Percentiles rank a stretch among this genome's conserved stretches.
Evolutionary conservation across 768 basidiomycete species (phyloP).

Genomic region (Cystofilobasidium macerans): DNA sequence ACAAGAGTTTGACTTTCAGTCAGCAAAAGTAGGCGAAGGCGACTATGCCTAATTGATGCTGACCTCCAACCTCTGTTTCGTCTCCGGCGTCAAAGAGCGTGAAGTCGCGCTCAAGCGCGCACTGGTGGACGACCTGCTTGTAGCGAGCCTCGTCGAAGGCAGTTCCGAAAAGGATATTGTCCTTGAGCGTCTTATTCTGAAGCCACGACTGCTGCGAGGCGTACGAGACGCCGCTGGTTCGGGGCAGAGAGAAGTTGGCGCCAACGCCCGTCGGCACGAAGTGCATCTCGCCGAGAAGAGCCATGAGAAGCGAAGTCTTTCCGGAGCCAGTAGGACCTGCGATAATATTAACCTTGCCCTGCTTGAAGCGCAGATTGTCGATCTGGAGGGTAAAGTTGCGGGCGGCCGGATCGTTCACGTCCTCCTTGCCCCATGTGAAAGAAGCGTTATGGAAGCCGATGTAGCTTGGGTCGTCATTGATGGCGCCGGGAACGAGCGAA

Average conservation of each 20-base stretch:
- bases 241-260: constrained; percentile 60
- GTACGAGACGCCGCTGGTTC: constrained; percentile 59
- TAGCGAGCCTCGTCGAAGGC: constrained; percentile 22
- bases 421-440: constrained; percentile 33
- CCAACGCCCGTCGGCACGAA: constrained; percentile 28
- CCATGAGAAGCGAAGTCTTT: constrained; percentile 36
- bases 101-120: constrained; percentile 24
- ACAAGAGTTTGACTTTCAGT: background rate
- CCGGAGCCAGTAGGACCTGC: constrained; percentile 39
- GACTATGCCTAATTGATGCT: too few relatives aligned
- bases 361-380: constrained; percentile 37
- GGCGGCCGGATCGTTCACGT: background rate
- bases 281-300: constrained; percentile 41
- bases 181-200: constrained; percentile 49
- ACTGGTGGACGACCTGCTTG: constrained; percentile 20
- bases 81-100: constrained; percentile 24
- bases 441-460: constrained; percentile 35
- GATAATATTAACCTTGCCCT: constrained; percentile 39
- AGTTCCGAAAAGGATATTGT: constrained; percentile 25
- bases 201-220: constrained; percentile 73
- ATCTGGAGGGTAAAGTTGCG: constrained; percentile 37
- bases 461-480: constrained; percentile 28
- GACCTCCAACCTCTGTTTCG: constrained; percentile 22
- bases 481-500: background rate
- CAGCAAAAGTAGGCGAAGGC: too few relatives aligned